A percentile compares a stretch with the other conserved stretches of the same genome.
These are phyloP conservation scores for Coemansia sp. DNA, from an alignment of 192 early-diverging fungal genomes.

Conservation along the genomic window DNA sequence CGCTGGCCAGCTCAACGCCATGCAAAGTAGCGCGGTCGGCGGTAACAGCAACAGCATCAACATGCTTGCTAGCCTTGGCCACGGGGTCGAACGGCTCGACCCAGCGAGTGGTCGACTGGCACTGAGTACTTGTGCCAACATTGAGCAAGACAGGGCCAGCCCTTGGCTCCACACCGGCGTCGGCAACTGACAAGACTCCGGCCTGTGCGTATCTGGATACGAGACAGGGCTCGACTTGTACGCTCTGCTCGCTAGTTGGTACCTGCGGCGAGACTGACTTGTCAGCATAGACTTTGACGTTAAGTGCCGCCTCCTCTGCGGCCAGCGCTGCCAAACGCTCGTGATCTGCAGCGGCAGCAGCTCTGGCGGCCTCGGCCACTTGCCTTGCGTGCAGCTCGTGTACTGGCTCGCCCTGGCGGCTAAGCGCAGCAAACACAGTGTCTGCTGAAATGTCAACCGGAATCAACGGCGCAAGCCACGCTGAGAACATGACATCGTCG, in stretches of 20 bases:
- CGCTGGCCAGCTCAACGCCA: constrained; percentile 16
- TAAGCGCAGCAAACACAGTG: constrained; percentile 36
- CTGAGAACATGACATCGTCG: constrained; percentile 26
- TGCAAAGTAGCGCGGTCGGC: constrained; percentile 17
- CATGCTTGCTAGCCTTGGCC: constrained; percentile 8
- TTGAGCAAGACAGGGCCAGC: constrained; percentile 11
- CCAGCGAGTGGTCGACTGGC: constrained; percentile 22
- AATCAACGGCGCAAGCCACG: constrained; percentile 47
- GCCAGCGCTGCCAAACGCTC: constrained; percentile 27
- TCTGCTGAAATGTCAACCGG: constrained; percentile 29
- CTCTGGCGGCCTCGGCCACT: constrained; percentile 27
- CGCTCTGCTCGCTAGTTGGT: constrained; percentile 22
- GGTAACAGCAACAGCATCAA: constrained; percentile 9
- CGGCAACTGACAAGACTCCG: constrained; percentile 7
- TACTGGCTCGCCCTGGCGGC: constrained; percentile 36
- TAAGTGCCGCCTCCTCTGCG: constrained; percentile 27
- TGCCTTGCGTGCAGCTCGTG: constrained; percentile 36
- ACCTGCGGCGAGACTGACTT: constrained; percentile 26
- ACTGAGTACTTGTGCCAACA: constrained; percentile 21
- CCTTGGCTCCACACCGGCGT: constrained; percentile 31
- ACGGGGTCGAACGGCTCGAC: constrained; percentile 47
- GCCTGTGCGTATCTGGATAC: constrained; percentile 26
- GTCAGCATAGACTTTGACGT: constrained; percentile 29
- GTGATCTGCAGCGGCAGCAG: constrained; percentile 31
- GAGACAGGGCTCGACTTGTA: constrained; percentile 35